phyloP scores from a whole-genome alignment of 2,329 filamentous ascomycete species.

The Botrytis galanthina region DNA sequence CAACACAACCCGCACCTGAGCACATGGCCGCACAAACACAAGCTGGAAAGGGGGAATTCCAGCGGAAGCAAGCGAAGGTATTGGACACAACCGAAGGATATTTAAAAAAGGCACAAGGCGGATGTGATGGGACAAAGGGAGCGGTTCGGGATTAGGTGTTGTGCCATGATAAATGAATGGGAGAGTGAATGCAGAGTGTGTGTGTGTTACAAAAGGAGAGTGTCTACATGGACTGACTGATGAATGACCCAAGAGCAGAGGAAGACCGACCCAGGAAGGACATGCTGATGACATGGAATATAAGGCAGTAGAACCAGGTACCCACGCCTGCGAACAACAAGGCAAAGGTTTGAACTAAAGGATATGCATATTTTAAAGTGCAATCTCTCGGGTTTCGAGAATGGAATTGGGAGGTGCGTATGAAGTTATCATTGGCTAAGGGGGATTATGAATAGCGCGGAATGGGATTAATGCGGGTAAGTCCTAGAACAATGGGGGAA shows the following conservation, averaged over 20 bases:
- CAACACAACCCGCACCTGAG: constrained; percentile 1
- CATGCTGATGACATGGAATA: constrained; percentile 19
- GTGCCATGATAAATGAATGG: background rate
- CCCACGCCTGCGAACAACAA: constrained; percentile 3
- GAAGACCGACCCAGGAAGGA: background rate
- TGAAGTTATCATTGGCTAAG: constrained; percentile 5
- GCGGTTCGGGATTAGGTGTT: constrained; percentile 9
- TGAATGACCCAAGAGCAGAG: constrained; percentile 17
- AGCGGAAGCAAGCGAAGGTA: constrained; percentile 9
- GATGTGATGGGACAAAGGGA: constrained; percentile 4
- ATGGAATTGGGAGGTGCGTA: constrained; percentile 1
- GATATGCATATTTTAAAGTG: constrained; percentile 12
- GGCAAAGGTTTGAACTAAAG: background rate
- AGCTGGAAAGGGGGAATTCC: constrained; percentile 4
- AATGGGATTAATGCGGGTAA: background rate
- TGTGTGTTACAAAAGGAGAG: background rate
- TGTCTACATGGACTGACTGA: background rate
- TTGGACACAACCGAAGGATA: constrained; percentile 7
- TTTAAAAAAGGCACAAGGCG: constrained; percentile 3
- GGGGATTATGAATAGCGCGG: background rate
- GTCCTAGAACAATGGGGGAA: background rate
- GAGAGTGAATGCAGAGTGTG: background rate
- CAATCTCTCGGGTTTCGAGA: constrained; percentile 18
- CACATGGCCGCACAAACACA: constrained; percentile 14
- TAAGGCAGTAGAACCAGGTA: constrained; percentile 16